Evolutionary conservation across 2,329 filamentous ascomycete species (phyloP).

Genomic region (Pyrenochaeta sp.): DNA sequence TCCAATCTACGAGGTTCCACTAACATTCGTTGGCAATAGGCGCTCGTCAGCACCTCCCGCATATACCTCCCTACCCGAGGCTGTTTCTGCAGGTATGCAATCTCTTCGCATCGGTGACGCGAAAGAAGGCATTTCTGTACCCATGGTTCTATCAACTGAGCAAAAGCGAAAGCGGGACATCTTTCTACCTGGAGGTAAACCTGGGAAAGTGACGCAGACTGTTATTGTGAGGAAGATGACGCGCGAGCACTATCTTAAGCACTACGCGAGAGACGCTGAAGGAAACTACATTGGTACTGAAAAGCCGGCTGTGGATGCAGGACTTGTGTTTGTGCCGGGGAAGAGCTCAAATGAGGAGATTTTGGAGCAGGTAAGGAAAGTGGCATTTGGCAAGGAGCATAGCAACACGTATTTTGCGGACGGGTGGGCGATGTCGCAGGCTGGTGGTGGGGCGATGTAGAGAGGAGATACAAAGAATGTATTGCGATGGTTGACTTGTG

Average conservation of each 20-base stretch:
- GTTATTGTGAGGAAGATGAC: slow-evolving; percentile 39
- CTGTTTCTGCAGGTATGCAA: slow-evolving; percentile 18
- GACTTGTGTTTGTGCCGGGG: slow-evolving; percentile 35
- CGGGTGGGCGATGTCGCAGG: slow-evolving; percentile 4
- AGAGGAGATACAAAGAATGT: not conserved
- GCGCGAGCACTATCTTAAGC: slow-evolving; percentile 35
- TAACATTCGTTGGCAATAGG: not conserved
- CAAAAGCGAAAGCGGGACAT: slow-evolving; percentile 4
- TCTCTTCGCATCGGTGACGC: slow-evolving; percentile 23
- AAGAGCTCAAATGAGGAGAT: slow-evolving; percentile 38
- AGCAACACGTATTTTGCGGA: slow-evolving; percentile 10
- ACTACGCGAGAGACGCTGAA: slow-evolving; percentile 38
- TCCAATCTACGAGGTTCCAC: too few relatives aligned
- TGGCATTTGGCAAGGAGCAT: slow-evolving; percentile 37
- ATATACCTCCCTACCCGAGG: slow-evolving; percentile 17
- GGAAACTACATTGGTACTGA: slow-evolving; percentile 41
- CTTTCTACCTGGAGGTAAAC: slow-evolving; percentile 2
- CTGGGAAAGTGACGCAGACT: slow-evolving; percentile 24
- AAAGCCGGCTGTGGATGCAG: slow-evolving; percentile 28
- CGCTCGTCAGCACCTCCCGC: not conserved
- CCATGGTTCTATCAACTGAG: slow-evolving; percentile 19
- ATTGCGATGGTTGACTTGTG: too few relatives aligned
- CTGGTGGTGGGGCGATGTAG: not conserved
- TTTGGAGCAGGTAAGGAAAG: slow-evolving; percentile 34
- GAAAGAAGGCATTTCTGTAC: slow-evolving; percentile 26